Evolutionary conservation across 2,329 filamentous ascomycete species (phyloP).

Genomic region (Aureobasidium zeae): DNA sequence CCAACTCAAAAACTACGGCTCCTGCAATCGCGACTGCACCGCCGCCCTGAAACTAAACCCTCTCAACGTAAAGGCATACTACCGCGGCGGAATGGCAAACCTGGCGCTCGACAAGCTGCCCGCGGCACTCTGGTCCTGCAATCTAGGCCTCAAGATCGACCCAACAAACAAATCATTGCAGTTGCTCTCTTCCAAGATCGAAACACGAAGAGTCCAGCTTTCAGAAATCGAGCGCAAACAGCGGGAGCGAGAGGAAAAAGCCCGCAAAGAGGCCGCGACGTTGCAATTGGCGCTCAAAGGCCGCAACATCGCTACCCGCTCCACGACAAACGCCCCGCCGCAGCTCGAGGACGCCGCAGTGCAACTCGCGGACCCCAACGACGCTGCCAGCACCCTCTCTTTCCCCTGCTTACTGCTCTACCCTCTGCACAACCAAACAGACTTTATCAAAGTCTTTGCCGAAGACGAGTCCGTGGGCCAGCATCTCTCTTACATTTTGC

Average conservation of each 20-base stretch:
- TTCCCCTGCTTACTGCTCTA: slow-evolving; percentile 83
- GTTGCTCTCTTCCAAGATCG: slow-evolving; percentile 53
- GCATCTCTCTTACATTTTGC: slow-evolving; percentile 78
- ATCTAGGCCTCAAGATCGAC: slow-evolving; percentile 65
- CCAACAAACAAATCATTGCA: slow-evolving; percentile 57
- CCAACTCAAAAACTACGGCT: slow-evolving; percentile 78
- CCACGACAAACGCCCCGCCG: slow-evolving; percentile 58
- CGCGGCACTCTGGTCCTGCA: slow-evolving; percentile 73
- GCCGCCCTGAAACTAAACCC: slow-evolving; percentile 69
- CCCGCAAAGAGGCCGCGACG: slow-evolving; percentile 49
- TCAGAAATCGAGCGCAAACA: slow-evolving; percentile 49
- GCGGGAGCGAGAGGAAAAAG: slow-evolving; percentile 45
- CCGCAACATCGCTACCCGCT: slow-evolving; percentile 57
- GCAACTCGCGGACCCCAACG: slow-evolving; percentile 60
- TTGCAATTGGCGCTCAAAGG: slow-evolving; percentile 48
- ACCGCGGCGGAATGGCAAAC: slow-evolving; percentile 70
- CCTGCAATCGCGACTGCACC: slow-evolving; percentile 76
- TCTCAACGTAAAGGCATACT: slow-evolving; percentile 80
- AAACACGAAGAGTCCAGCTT: slow-evolving; percentile 47
- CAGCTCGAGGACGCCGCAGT: slow-evolving; percentile 80
- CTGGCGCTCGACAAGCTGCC: slow-evolving; percentile 66
- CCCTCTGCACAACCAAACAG: slow-evolving; percentile 68
- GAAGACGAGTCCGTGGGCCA: slow-evolving; percentile 67
- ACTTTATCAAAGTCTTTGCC: slow-evolving; percentile 81
- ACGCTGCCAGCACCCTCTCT: slow-evolving; percentile 59